A percentile compares a stretch with the other conserved stretches of the same genome.
These are phyloP conservation scores for Myriosclerotinia duriaeana DNA, from an alignment of 2,329 filamentous ascomycete genomes.

Conservation along the genomic window DNA sequence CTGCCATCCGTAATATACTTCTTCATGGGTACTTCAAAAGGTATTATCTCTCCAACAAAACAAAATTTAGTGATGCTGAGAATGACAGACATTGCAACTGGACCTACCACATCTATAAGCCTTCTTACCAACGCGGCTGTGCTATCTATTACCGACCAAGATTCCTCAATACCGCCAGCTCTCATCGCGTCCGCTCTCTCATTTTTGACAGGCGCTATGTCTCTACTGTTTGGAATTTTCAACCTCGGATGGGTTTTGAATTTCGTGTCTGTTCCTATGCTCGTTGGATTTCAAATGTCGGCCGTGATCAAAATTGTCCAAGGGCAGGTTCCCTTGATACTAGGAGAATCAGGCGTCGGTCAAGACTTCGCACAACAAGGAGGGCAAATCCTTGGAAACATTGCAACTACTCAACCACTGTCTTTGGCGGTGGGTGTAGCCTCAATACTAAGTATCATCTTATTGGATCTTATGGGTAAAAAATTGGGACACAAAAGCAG, in stretches of 20 bases:
- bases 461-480: conserved; percentile 9
- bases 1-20: conserved; percentile 57
- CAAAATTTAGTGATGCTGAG: conserved; percentile 16
- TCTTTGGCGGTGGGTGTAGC: conserved; percentile 18
- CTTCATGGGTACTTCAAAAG: conserved; percentile 62
- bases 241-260: conserved; percentile 65
- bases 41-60: conserved; percentile 39
- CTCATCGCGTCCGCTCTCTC: conserved; percentile 60
- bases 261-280: conserved; percentile 63
- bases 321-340: conserved; percentile 59
- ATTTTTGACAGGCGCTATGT: conserved; percentile 62
- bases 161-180: conserved; percentile 37
- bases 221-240: conserved; percentile 58
- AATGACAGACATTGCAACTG: conserved; percentile 57
- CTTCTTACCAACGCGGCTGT: conserved; percentile 60
- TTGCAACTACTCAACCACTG: conserved; percentile 3
- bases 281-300: conserved; percentile 65
- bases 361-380: neutral
- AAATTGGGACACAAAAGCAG: conserved; percentile 2
- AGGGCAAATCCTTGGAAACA: neutral
- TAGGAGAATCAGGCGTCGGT: conserved; percentile 44
- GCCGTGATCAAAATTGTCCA: conserved; percentile 62
- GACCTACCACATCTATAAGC: conserved; percentile 64
- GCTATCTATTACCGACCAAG: conserved; percentile 53
- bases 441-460: neutral